A percentile compares a stretch with the other conserved stretches of the same genome.
These are phyloP conservation scores for Aquilaria malaccensis DNA, from an alignment of 345 rosid species.

Conservation along the genomic window DNA sequence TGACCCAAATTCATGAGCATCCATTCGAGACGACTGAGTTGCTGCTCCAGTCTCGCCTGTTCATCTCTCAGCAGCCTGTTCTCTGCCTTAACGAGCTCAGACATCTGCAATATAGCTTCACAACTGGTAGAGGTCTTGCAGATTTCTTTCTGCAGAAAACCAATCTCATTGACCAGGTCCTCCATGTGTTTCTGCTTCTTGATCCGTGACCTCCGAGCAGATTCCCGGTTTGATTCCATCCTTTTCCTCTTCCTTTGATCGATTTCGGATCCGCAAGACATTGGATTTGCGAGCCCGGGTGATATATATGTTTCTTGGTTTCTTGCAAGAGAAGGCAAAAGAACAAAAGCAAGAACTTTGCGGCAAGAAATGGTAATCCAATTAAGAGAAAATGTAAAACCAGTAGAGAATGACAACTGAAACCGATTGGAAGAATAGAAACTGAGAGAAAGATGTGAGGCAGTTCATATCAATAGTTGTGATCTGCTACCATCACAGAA, in stretches of 20 bases:
- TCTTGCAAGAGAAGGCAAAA: background rate
- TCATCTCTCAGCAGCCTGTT: conserved; percentile 1
- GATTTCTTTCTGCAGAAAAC: background rate
- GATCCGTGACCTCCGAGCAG: conserved; percentile 12
- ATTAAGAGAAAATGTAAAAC: conserved; percentile 11
- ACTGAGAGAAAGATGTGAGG: conserved; percentile 10
- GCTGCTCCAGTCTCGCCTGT: conserved; percentile 1
- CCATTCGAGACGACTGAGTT: background rate
- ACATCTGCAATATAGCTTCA: conserved; percentile 3
- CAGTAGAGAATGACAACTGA: conserved; percentile 15
- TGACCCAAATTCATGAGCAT: background rate
- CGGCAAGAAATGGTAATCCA: background rate
- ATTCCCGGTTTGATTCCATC: conserved; percentile 14
- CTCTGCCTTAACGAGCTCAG: background rate
- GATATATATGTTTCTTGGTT: background rate
- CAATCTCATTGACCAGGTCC: background rate
- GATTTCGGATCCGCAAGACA: background rate
- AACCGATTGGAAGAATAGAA: conserved; percentile 8
- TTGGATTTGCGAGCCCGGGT: background rate
- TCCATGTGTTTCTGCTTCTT: conserved; percentile 13
- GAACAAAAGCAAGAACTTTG: background rate
- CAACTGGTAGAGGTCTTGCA: background rate
- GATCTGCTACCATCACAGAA: too few species aligned
- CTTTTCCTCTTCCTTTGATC: conserved; percentile 14
- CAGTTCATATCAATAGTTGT: conserved; percentile 6